Percentiles rank a stretch among this genome's conserved stretches.
These are phyloP conservation scores for Candida caryicola DNA, from an alignment of 805 yeast genomes.

Conservation along the genomic window DNA sequence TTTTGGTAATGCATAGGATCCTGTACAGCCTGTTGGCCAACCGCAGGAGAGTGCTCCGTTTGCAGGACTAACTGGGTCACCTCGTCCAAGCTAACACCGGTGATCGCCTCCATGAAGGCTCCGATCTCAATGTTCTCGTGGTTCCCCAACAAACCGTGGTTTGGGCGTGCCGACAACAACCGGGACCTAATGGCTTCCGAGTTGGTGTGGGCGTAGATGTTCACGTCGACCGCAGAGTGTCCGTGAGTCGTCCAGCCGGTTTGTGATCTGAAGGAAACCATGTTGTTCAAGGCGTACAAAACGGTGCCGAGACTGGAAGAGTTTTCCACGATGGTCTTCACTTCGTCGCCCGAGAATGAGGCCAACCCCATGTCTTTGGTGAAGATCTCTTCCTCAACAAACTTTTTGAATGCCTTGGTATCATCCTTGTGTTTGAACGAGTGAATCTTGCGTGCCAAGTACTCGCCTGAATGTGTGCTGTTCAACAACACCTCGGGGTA, in stretches of 20 bases:
- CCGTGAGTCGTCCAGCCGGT: conserved; percentile 98
- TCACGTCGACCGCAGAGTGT: conserved; percentile 93
- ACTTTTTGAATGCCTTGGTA: conserved; percentile 33
- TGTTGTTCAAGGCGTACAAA: conserved; percentile 56
- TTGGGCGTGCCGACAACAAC: conserved; percentile 25
- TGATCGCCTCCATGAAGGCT: conserved; percentile 56
- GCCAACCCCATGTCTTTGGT: conserved; percentile 64
- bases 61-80: conserved; percentile 51
- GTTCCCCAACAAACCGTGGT: conserved; percentile 63
- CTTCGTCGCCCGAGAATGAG: conserved; percentile 55
- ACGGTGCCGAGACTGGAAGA: conserved; percentile 21
- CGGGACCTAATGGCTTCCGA: conserved; percentile 41
- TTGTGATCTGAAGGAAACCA: conserved; percentile 79
- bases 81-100: conserved; percentile 45
- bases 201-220: conserved; percentile 78
- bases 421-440: conserved; percentile 24
- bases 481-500: conserved; percentile 71
- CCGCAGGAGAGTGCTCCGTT: conserved; percentile 45
- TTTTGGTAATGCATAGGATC: background rate
- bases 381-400: conserved; percentile 53
- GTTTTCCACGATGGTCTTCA: conserved; percentile 18
- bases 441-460: conserved; percentile 47
- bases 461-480: conserved; percentile 78
- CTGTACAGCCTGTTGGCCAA: background rate
- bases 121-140: conserved; percentile 89